Percentiles rank a stretch among this genome's conserved stretches.
Evolutionary conservation across 2,329 filamentous ascomycete genomes (phyloP).

Genomic region (Aspergillus cejpii): DNA sequence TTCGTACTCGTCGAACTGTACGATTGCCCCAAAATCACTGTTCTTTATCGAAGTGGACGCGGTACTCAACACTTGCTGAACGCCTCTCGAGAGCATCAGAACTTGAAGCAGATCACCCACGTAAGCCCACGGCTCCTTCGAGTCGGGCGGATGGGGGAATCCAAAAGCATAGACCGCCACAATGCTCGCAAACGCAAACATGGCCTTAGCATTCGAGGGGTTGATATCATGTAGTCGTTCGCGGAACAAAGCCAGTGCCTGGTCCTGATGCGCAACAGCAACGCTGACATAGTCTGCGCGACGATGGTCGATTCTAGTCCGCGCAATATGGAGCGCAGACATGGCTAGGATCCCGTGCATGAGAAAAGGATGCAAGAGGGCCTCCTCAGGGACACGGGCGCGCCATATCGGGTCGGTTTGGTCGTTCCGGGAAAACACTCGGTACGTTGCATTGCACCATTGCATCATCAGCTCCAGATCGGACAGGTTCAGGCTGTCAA

Average conservation of each 20-base stretch:
- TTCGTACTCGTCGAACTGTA: conserved; percentile 21
- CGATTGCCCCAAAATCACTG: conserved; percentile 25
- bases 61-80: conserved; percentile 29
- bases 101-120: conserved; percentile 33
- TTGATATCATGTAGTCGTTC: conserved; percentile 29
- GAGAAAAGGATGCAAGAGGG: conserved; percentile 29
- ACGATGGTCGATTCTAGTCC: conserved; percentile 22
- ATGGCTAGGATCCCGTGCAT: conserved; percentile 35
- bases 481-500: conserved; percentile 36
- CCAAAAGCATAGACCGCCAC: conserved; percentile 37
- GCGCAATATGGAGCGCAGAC: conserved; percentile 31
- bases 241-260: conserved; percentile 32
- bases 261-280: conserved; percentile 33
- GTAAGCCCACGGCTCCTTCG: conserved; percentile 22
- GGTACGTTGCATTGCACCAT: conserved; percentile 34
- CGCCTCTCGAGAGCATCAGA: conserved; percentile 30
- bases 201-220: conserved; percentile 34
- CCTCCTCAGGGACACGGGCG: conserved; percentile 28
- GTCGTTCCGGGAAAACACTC: conserved; percentile 23
- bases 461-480: conserved; percentile 42
- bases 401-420: conserved; percentile 32
- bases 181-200: conserved; percentile 36
- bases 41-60: conserved; percentile 20
- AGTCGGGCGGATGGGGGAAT: conserved; percentile 25
- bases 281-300: conserved; percentile 29